Base-by-base conservation (phyloP, 2,329 filamentous ascomycete species). In the Chaetomium sp. region DNA sequence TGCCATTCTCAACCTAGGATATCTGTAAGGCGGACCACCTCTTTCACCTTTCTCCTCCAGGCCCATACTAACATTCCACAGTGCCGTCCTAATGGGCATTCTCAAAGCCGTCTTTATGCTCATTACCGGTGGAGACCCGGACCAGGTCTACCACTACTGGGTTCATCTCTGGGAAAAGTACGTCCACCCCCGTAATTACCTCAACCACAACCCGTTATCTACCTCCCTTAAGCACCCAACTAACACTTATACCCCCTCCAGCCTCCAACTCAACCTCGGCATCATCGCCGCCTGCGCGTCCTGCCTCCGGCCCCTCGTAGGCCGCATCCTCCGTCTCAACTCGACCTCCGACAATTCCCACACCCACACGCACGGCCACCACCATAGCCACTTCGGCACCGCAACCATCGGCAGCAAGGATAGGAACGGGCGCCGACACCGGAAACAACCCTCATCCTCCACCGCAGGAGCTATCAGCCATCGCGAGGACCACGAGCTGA, bases 231-330 rank as follows among this genome's bases (percentile, higher is more conserved):
- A 27, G 19, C 3, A 27, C 19, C 19, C 19, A 27, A 19, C 48
- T 48, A 10, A 49, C 36, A 40, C 11, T n/a, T 36, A 4, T 11
- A 7, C 38, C 2, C 35, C 2, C 2, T 8, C 2, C 42, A 56
- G 54, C 8, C 51, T 57, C 27, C 55, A 57, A n/a, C 51, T 53
- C 36, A 53, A 57, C 37, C 41, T 57, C 37, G 55, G 55, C 51
- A 46, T 57, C 46, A 53, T 57, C 42, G 55, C 55, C 1, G 55
- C 55, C 41, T 57, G 55, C 55, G 55, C 55, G 5, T 51, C 50
- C 6, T 53, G 50, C 37, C 55, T 57, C 46, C 53, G 53, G 34
- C 55, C 55, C 8, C 50, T 57, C 27, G 55, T 57, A 40, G 55
- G 55, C 12, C 55, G 55, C 6, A 10, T 53, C 19, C 55, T 57